Percentiles rank a stretch among this genome's conserved stretches.
Conservation (phyloP, 768 basidiomycete species). For the Tylopilus felleus region DNA sequence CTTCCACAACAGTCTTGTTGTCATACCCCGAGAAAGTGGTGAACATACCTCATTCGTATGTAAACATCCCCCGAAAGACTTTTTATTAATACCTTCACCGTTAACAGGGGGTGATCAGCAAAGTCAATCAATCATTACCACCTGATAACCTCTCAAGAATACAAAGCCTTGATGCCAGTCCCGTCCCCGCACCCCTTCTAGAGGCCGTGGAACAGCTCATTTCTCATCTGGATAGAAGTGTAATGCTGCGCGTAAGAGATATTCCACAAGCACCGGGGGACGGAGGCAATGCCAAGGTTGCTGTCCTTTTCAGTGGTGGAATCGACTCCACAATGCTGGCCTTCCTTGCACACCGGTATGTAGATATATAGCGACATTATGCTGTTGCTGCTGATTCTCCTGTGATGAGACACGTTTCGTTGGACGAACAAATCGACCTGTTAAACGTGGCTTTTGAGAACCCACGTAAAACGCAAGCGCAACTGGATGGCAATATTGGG, state of each 20-base stretch:
- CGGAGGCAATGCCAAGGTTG: constrained; percentile 54
- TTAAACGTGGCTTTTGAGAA: constrained; percentile 96
- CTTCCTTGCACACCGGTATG: constrained; percentile 72
- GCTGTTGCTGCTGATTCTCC: not conserved
- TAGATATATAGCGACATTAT: not conserved
- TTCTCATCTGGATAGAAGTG: constrained; percentile 58
- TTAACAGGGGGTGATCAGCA: constrained; percentile 41
- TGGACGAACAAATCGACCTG: constrained; percentile 82
- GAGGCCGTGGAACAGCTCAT: constrained; percentile 50
- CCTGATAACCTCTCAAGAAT: constrained; percentile 38
- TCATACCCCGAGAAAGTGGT: constrained; percentile 21
- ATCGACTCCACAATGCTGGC: constrained; percentile 89
- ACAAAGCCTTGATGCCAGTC: constrained; percentile 19
- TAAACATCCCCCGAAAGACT: not conserved
- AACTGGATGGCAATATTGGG: constrained; percentile 44
- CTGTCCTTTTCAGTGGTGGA: constrained; percentile 92
- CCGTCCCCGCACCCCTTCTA: constrained; percentile 29
- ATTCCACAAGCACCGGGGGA: constrained; percentile 51
- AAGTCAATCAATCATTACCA: constrained; percentile 49
- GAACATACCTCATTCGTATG: constrained; percentile 24
- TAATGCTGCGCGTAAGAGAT: constrained; percentile 61
- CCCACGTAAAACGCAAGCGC: constrained; percentile 66
- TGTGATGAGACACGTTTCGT: constrained; percentile 59
- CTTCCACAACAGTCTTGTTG: constrained; percentile 19
- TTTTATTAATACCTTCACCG: not conserved